These are phyloP conservation scores for Dryadomyces quercivorus DNA, from an alignment of 2,329 filamentous ascomycete genomes.

Conservation along the genomic window DNA sequence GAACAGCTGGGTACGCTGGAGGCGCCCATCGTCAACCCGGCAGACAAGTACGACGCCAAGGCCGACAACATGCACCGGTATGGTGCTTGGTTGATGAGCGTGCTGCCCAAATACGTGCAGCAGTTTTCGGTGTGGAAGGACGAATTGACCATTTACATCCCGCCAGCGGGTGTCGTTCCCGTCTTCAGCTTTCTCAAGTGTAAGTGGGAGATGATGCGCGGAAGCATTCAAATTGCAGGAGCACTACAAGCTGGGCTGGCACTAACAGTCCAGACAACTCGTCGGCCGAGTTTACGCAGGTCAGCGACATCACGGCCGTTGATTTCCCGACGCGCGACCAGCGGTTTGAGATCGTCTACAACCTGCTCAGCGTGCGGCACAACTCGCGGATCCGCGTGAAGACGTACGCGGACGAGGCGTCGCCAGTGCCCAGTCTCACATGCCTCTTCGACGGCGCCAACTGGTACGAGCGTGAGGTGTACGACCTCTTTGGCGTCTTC, in stretches of 20 bases:
- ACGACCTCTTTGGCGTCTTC: constrained; percentile 96
- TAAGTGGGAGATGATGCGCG: constrained; percentile 16
- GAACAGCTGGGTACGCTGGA: constrained; percentile 52
- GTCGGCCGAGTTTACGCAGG: constrained; percentile 87
- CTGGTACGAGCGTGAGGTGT: constrained; percentile 97
- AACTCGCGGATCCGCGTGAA: constrained; percentile 96
- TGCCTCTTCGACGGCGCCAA: constrained; percentile 87
- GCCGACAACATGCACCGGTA: constrained; percentile 84
- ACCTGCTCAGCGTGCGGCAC: constrained; percentile 87
- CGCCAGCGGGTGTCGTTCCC: constrained; percentile 76
- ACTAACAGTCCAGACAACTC: constrained; percentile 60
- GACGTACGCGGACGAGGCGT: constrained; percentile 95
- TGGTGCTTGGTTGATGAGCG: constrained; percentile 92
- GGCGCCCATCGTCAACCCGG: constrained; percentile 74
- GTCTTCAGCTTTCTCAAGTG: constrained; percentile 89
- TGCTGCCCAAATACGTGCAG: constrained; percentile 94
- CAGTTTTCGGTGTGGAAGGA: constrained; percentile 99
- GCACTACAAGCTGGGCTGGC: background rate
- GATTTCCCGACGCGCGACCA: constrained; percentile 93
- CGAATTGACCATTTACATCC: constrained; percentile 88
- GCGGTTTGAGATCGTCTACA: constrained; percentile 97
- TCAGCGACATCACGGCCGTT: constrained; percentile 85
- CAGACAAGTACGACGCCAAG: constrained; percentile 85
- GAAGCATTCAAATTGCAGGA: background rate
- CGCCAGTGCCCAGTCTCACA: constrained; percentile 81